Evolutionary conservation across 1,284 basidiomycete genomes (phyloP).

Genomic region (Leccinum subspadiceum): DNA sequence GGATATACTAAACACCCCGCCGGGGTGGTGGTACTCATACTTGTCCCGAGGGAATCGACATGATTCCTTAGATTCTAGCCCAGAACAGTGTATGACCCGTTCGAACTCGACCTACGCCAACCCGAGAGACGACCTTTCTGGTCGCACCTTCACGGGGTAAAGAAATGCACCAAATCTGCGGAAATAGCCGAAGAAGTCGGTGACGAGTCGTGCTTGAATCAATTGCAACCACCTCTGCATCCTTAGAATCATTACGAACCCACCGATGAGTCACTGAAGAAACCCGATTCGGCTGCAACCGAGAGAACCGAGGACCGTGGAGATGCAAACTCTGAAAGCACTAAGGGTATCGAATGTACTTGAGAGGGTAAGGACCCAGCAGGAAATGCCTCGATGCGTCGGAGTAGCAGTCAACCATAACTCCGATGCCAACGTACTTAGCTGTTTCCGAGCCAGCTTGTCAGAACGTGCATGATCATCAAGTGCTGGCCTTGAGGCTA

Average conservation of each 20-base stretch:
- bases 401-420: background rate
- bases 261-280: conserved; percentile 2
- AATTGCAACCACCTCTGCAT: conserved; percentile 7
- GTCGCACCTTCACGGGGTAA: conserved; percentile 8
- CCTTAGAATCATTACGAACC: conserved; percentile 11
- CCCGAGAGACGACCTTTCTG: conserved; percentile 2
- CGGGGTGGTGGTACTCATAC: conserved; percentile 6
- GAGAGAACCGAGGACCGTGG: conserved; percentile 11
- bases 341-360: conserved; percentile 5
- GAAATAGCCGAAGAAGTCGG: conserved; percentile 5
- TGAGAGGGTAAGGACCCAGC: conserved; percentile 1
- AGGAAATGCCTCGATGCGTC: conserved; percentile 6
- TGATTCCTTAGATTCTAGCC: background rate
- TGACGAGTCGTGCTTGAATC: conserved; percentile 1
- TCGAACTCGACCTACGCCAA: conserved; percentile 5
- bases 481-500: background rate
- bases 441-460: background rate
- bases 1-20: background rate
- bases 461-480: background rate
- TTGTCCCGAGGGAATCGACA: conserved; percentile 5
- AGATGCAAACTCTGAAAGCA: conserved; percentile 3
- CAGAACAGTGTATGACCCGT: conserved; percentile 1
- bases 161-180: conserved; percentile 1
- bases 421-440: background rate
- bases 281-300: conserved; percentile 7